Percentiles rank a stretch among this genome's conserved stretches.
phyloP scores from a whole-genome alignment of 2,329 filamentous ascomycete genomes.

The Aureobasidium zeae region DNA sequence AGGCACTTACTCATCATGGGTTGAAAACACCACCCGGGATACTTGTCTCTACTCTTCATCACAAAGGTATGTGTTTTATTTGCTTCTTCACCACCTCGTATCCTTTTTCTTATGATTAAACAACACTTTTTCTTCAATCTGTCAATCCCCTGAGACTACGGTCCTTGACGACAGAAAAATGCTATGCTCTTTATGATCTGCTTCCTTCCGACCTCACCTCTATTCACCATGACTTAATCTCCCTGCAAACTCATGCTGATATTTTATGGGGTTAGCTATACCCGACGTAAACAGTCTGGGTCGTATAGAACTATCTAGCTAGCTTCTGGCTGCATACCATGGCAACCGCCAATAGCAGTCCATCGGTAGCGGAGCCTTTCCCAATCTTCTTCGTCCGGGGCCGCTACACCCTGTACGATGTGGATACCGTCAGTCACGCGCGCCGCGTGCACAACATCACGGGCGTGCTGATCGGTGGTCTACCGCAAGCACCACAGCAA shows the following conservation, averaged over 20 bases:
- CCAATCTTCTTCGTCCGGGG: slow-evolving; percentile 72
- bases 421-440: slow-evolving; percentile 66
- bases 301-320: slow-evolving; percentile 1
- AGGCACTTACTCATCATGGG: slow-evolving; percentile 6
- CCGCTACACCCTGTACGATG: slow-evolving; percentile 83
- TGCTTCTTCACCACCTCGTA: background rate
- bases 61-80: slow-evolving; percentile 1
- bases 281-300: slow-evolving; percentile 11
- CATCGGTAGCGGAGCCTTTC: slow-evolving; percentile 45
- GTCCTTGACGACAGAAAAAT: slow-evolving; percentile 46
- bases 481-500: slow-evolving; percentile 88
- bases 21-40: slow-evolving; percentile 2
- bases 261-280: background rate
- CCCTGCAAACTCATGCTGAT: slow-evolving; percentile 16
- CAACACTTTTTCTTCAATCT: slow-evolving; percentile 54
- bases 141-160: slow-evolving; percentile 69
- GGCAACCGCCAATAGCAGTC: slow-evolving; percentile 25
- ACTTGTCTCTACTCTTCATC: slow-evolving; percentile 1
- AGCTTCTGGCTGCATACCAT: slow-evolving; percentile 24
- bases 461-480: slow-evolving; percentile 74
- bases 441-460: slow-evolving; percentile 75
- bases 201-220: background rate
- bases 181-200: slow-evolving; percentile 36
- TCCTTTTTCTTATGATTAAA: slow-evolving; percentile 45
- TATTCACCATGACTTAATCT: slow-evolving; percentile 2